Evolutionary conservation across 2,329 filamentous ascomycete genomes (phyloP).

Genomic region (Botryotinia narcissicola): DNA sequence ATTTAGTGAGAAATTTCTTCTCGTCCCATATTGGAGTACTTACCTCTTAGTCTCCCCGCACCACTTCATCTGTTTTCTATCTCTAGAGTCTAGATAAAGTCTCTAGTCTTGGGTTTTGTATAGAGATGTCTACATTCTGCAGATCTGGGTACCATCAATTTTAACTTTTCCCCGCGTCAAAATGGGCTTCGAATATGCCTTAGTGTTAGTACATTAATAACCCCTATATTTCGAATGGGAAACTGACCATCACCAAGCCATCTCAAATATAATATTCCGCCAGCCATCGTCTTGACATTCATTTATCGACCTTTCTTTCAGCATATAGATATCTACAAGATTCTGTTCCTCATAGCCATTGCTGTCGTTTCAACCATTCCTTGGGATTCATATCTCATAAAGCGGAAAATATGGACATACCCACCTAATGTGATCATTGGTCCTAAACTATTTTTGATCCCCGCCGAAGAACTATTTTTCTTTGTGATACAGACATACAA

Average conservation of each 20-base stretch:
- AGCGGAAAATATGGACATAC: constrained; percentile 67
- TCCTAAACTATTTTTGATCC: constrained; percentile 60
- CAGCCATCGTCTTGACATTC: constrained; percentile 56
- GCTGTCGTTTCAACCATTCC: constrained; percentile 68
- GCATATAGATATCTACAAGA: constrained; percentile 60
- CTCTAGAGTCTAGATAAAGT: neutral
- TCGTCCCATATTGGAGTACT: neutral
- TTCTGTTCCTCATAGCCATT: constrained; percentile 57
- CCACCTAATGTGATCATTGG: constrained; percentile 64
- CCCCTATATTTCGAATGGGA: neutral
- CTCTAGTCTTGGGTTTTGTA: constrained; percentile 9
- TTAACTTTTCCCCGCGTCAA: constrained; percentile 16
- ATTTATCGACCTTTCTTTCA: constrained; percentile 62
- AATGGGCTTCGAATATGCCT: constrained; percentile 61
- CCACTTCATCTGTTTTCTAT: neutral
- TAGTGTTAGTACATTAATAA: constrained; percentile 50
- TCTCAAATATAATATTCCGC: constrained; percentile 66
- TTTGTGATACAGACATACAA: constrained; percentile 76
- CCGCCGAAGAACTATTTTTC: constrained; percentile 72
- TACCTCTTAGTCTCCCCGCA: neutral
- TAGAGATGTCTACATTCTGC: constrained; percentile 9
- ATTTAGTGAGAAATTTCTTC: neutral
- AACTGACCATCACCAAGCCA: constrained; percentile 39
- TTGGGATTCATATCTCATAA: constrained; percentile 75
- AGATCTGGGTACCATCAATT: constrained; percentile 9